Conservation (phyloP, 331 rosid genomes). For the Erythrophleum ivorense region DNA sequence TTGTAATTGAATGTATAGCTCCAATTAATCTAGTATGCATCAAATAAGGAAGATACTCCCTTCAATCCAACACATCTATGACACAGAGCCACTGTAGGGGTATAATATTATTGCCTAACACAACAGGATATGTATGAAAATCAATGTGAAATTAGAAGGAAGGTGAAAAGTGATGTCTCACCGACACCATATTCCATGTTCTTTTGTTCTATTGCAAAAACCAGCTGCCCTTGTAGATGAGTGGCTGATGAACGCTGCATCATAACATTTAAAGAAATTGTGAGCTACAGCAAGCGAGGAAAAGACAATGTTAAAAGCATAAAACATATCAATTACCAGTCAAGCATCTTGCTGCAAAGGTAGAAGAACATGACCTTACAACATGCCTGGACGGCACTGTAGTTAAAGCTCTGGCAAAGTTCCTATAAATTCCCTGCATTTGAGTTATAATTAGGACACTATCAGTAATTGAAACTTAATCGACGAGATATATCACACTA, state of each 20-base stretch:
- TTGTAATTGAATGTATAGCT: not conserved
- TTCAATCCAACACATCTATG: conserved; percentile 7
- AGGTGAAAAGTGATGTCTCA: conserved; percentile 36
- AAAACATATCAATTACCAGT: conserved; percentile 53
- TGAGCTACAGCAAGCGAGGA: conserved; percentile 6
- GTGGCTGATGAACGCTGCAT: conserved; percentile 53
- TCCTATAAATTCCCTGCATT: conserved; percentile 58
- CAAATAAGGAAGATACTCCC: not conserved
- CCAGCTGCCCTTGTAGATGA: conserved; percentile 37
- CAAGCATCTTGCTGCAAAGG: conserved; percentile 44
- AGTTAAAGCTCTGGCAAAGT: conserved; percentile 55
- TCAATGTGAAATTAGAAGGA: not conserved
- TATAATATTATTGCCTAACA: not conserved
- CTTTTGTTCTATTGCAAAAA: conserved; percentile 45
- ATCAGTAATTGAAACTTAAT: conserved; percentile 10
- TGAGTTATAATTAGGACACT: conserved; percentile 2
- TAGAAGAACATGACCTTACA: conserved; percentile 45
- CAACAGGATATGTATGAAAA: not conserved
- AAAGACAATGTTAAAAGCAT: conserved; percentile 25
- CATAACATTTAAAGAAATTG: conserved; percentile 31
- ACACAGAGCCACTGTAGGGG: not conserved
- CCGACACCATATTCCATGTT: conserved; percentile 54
- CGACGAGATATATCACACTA: conserved; percentile 1
- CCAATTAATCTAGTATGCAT: not conserved
- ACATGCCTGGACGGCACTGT: conserved; percentile 47